Conservation (phyloP, 176 grass and related monocot species). For the Avena insularis region DNA sequence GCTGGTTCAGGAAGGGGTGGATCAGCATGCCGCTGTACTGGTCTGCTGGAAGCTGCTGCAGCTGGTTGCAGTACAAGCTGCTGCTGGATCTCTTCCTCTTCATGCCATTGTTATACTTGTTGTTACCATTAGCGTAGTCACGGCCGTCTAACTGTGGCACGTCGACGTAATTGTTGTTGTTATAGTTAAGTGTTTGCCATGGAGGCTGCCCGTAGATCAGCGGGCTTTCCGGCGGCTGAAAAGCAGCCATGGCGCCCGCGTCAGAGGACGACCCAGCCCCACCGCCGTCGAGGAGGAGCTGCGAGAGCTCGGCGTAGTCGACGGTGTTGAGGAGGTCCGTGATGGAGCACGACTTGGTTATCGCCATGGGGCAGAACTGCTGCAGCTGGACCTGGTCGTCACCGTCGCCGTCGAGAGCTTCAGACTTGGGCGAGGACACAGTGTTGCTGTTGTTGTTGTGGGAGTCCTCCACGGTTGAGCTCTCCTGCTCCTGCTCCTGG, state of each 20-base stretch:
- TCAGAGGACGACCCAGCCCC: neutral
- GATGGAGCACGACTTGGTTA: conserved; percentile 54
- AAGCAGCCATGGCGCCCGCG: neutral
- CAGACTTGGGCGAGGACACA: conserved; percentile 14
- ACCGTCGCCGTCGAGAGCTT: neutral
- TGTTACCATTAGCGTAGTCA: neutral
- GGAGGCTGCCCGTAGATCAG: conserved; percentile 34
- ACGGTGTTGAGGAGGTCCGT: conserved; percentile 62
- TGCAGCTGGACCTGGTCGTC: neutral
- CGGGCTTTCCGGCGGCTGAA: neutral
- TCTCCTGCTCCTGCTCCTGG: conserved; percentile 46
- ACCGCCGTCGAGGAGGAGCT: conserved; percentile 43
- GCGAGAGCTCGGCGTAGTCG: conserved; percentile 51
- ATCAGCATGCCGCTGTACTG: conserved; percentile 50
- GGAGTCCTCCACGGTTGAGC: conserved; percentile 40
- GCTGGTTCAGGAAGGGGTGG: conserved; percentile 39
- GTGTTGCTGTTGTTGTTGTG: neutral
- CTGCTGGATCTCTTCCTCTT: conserved; percentile 41
- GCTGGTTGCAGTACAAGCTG: conserved; percentile 47
- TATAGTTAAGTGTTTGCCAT: neutral
- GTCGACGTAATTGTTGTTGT: neutral
- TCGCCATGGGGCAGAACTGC: neutral
- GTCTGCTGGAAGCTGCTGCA: conserved; percentile 13
- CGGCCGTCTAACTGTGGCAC: neutral
- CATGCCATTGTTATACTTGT: neutral